Base-by-base conservation (phyloP, 2,329 filamentous ascomycete species). In the Triangularia setosa region DNA sequence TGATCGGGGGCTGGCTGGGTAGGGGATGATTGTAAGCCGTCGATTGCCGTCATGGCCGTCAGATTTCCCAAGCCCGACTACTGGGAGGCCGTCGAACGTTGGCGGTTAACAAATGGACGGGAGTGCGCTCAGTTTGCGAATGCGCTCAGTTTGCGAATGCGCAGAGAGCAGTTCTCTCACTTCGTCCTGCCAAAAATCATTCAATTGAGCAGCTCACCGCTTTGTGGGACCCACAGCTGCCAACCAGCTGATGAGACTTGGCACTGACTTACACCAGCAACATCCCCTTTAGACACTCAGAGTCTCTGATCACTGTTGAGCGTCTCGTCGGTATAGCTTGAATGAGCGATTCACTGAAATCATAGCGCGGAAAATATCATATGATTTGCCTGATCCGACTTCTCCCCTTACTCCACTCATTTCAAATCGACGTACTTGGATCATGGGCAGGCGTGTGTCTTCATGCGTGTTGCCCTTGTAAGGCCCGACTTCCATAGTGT, bases 11-110 rank as follows among this genome's bases (percentile, higher is more conserved):
- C 18, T 18, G 52, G 9, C 24, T 33, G 21, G 6, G 35, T n/a
- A 4, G 62, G 25, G 21, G 62, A 21, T n/a, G 60, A 30, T 48
- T 25, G 44, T 27, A 58, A 44, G 28, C 52, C 58, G 7, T 57
- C 28, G 21, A 23, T 58, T 33, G 53, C 61, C 35, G 64, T 65
- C 67, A 67, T 68, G 54, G 62, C 65, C 18, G 40, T 48, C 40
- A 21, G n/a, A 48, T 48, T 18, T 48, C 40, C 40, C n/a, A 11
- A 21, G 40, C 40, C 18, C 40, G 40, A 11, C n/a, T 48, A 23
- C 40, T 48, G 40, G 40, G 40, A 23, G 40, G 40, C 11, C 40
- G 40, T 18, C 40, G n/a, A 48, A 48, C 7, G n/a, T 21, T 8
- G 40, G 40, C 40, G n/a, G n/a, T 21, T 48, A 21, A 21, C 12